phyloP scores from a whole-genome alignment of 2,329 filamentous ascomycete genomes.

The Daldinia sp. region DNA sequence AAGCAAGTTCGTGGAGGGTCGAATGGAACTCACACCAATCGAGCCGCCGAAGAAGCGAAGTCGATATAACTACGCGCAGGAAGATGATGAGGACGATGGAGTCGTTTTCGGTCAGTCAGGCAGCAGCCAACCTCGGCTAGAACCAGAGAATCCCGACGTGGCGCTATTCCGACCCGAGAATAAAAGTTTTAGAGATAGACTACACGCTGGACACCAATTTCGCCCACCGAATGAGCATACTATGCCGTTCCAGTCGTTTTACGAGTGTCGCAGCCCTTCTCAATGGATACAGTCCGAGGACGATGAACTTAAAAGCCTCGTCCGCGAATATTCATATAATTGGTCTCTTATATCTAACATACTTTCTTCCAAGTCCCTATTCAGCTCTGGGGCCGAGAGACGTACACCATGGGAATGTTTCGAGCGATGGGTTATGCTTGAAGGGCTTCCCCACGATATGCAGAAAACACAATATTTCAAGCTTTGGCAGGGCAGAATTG shows the following conservation, averaged over 20 bases:
- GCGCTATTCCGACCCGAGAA: conserved; percentile 91
- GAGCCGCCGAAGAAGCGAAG: conserved; percentile 78
- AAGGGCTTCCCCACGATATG: conserved; percentile 92
- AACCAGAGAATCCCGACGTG: conserved; percentile 77
- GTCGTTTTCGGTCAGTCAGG: conserved; percentile 49
- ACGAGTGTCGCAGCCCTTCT: conserved; percentile 84
- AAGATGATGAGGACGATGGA: conserved; percentile 65
- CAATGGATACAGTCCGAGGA: conserved; percentile 94
- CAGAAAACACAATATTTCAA: conserved; percentile 96
- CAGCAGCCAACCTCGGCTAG: conserved; percentile 55
- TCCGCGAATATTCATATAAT: conserved; percentile 95
- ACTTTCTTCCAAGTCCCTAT: conserved; percentile 75
- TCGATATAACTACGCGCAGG: conserved; percentile 81
- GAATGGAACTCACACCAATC: conserved; percentile 73
- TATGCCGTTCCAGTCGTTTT: conserved; percentile 92
- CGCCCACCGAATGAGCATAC: conserved; percentile 88
- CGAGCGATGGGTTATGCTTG: conserved; percentile 92
- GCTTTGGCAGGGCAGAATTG: conserved; percentile 68
- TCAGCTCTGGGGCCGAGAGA: conserved; percentile 85
- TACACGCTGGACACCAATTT: conserved; percentile 93
- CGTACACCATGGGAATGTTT: conserved; percentile 99
- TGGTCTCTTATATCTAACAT: conserved; percentile 94
- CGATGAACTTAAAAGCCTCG: conserved; percentile 83
- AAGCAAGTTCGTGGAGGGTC: conserved; percentile 85
- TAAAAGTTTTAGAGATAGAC: conserved; percentile 85